Conservation (phyloP, 352 stramenopile genomes). For the Phytopythium vexans region DNA sequence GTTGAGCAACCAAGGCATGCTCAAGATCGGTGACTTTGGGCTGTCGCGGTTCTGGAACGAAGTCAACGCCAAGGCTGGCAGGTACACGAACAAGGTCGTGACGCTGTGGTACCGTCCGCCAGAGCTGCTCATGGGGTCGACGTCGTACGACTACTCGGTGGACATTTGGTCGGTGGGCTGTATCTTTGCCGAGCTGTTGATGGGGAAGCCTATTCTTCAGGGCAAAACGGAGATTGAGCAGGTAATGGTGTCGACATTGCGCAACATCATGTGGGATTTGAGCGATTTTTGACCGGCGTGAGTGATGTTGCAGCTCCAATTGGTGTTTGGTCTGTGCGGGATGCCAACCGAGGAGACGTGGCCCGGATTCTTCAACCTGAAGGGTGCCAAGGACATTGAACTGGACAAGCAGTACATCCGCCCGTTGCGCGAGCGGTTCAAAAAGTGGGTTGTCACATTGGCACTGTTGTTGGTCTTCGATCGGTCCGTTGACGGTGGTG, state of each 20-base stretch:
- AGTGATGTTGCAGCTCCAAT: conserved; percentile 44
- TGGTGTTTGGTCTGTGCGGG: conserved; percentile 77
- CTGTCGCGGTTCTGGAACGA: conserved; percentile 86
- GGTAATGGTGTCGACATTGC: conserved; percentile 21
- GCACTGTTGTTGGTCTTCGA: background rate
- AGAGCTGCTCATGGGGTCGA: conserved; percentile 91
- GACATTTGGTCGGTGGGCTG: conserved; percentile 95
- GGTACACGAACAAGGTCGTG: conserved; percentile 94
- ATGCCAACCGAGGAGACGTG: conserved; percentile 80
- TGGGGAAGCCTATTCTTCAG: conserved; percentile 78
- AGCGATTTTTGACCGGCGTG: background rate
- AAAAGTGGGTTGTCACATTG: conserved; percentile 46
- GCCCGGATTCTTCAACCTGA: conserved; percentile 74
- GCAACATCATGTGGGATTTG: background rate
- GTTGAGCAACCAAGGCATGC: conserved; percentile 80
- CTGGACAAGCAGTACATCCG: conserved; percentile 80
- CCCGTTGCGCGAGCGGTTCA: conserved; percentile 69
- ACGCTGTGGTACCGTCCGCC: conserved; percentile 94
- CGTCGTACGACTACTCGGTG: conserved; percentile 90
- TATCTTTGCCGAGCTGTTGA: conserved; percentile 80
- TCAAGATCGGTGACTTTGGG: conserved; percentile 84
- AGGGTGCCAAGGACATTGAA: conserved; percentile 59
- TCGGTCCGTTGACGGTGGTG: background rate
- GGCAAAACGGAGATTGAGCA: conserved; percentile 83
- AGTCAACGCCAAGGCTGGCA: conserved; percentile 74